phyloP scores from a whole-genome alignment of 768 basidiomycete species.

The Termitomyces sp. region DNA sequence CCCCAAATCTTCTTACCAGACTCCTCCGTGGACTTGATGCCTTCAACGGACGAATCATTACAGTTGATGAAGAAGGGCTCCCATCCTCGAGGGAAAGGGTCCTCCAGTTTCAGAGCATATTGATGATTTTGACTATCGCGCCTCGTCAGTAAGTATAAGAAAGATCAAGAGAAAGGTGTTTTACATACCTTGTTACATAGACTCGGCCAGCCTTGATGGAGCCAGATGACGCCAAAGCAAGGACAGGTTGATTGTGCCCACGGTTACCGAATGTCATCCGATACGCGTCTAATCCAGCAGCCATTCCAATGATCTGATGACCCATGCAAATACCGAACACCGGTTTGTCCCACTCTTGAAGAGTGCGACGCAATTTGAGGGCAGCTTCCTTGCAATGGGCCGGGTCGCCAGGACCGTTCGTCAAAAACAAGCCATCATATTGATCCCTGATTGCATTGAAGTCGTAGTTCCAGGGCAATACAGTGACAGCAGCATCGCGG shows the following conservation, averaged over 20 bases:
- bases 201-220: slow-evolving; percentile 95
- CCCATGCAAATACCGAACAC: slow-evolving; percentile 99
- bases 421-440: slow-evolving; percentile 92
- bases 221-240: slow-evolving; percentile 90
- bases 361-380: slow-evolving; percentile 72
- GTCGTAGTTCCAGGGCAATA: slow-evolving; percentile 97
- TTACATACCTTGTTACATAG: slow-evolving; percentile 84
- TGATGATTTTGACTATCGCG: slow-evolving; percentile 87
- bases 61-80: slow-evolving; percentile 99
- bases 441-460: slow-evolving; percentile 90
- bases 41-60: slow-evolving; percentile 98
- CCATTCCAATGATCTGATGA: slow-evolving; percentile 96
- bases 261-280: slow-evolving; percentile 99
- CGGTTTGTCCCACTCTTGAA: slow-evolving; percentile 89
- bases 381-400: slow-evolving; percentile 84
- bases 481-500: slow-evolving; percentile 89
- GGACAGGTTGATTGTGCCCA: slow-evolving; percentile 97
- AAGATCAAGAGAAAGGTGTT: background rate
- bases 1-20: slow-evolving; percentile 95
- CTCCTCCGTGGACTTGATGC: slow-evolving; percentile 90
- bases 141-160: slow-evolving; percentile 5
- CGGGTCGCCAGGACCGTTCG: slow-evolving; percentile 97
- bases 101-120: slow-evolving; percentile 91
- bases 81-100: slow-evolving; percentile 96
- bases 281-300: slow-evolving; percentile 94